Conservation (phyloP, 2,329 filamentous ascomycete species). For the Sporothrix brunneoviolacea region DNA sequence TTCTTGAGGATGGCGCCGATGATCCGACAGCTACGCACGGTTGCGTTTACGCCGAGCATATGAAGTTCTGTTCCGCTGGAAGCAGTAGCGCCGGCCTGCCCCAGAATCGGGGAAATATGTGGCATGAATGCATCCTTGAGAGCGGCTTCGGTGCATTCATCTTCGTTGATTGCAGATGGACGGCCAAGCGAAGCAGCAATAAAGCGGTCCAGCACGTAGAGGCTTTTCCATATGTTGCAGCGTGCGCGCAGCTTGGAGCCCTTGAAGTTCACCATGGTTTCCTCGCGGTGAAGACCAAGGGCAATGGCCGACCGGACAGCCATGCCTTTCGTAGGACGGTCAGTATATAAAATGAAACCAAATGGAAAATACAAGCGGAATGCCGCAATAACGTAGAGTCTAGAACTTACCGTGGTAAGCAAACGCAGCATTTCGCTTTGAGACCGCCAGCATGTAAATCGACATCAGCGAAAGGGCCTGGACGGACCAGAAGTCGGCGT, state of each 20-base stretch:
- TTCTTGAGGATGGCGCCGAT: constrained; percentile 53
- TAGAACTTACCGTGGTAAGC: too few species aligned
- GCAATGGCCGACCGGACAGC: constrained; percentile 57
- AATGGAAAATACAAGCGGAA: too few species aligned
- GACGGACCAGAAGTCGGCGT: constrained; percentile 58
- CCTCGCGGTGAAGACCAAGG: constrained; percentile 55
- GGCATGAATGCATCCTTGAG: constrained; percentile 20
- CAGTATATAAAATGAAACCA: too few species aligned
- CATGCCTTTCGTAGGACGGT: constrained; percentile 58
- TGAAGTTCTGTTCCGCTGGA: constrained; percentile 7
- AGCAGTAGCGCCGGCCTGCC: neutral
- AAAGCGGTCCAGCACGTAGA: constrained; percentile 60
- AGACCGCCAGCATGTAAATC: constrained; percentile 55
- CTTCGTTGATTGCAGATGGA: constrained; percentile 54
- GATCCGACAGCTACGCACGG: constrained; percentile 50
- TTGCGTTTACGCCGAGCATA: constrained; percentile 41
- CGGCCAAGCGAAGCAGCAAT: constrained; percentile 56
- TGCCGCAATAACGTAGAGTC: too few species aligned
- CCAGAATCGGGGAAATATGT: neutral
- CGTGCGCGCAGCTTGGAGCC: constrained; percentile 27
- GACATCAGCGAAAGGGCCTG: constrained; percentile 59
- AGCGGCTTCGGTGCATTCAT: constrained; percentile 51
- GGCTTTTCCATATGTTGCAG: constrained; percentile 55
- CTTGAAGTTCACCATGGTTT: constrained; percentile 49
- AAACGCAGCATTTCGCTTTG: too few species aligned